These are phyloP conservation scores for Euphorbia corollata DNA, from an alignment of 441 rosid genomes.

Conservation along the genomic window DNA sequence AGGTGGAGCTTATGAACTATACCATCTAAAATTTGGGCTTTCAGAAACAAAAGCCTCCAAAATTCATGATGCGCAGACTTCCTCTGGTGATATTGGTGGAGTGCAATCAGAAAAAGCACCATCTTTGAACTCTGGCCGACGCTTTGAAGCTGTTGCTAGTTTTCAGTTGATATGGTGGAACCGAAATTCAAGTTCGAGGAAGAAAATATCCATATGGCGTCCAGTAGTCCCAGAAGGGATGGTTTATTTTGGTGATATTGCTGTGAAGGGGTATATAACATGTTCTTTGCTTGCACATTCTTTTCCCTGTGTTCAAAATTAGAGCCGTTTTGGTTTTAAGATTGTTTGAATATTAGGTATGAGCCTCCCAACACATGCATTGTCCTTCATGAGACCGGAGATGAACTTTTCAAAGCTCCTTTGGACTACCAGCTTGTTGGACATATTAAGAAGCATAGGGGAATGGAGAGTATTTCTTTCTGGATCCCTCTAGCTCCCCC, in stretches of 20 bases:
- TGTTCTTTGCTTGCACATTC: conserved; percentile 11
- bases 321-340: conserved; percentile 12
- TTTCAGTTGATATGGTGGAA: conserved; percentile 92
- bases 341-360: conserved; percentile 40
- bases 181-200: conserved; percentile 59
- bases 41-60: conserved; percentile 38
- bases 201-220: conserved; percentile 86
- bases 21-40: conserved; percentile 54
- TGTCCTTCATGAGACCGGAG: conserved; percentile 66
- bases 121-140: conserved; percentile 48
- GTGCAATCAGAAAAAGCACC: conserved; percentile 30
- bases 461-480: conserved; percentile 74
- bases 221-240: conserved; percentile 69
- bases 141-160: conserved; percentile 74
- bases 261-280: conserved; percentile 71
- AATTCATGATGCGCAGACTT: conserved; percentile 29
- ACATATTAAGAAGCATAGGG: conserved; percentile 76
- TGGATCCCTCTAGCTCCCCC: conserved; percentile 98
- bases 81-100: conserved; percentile 28
- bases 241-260: conserved; percentile 92
- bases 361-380: conserved; percentile 82
- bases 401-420: conserved; percentile 59
- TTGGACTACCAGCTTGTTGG: conserved; percentile 71
- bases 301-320: conserved; percentile 9
- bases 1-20: conserved; percentile 71